These are phyloP conservation scores for Nepenthes alata DNA, from an alignment of 179 eudicot species.

Conservation along the genomic window DNA sequence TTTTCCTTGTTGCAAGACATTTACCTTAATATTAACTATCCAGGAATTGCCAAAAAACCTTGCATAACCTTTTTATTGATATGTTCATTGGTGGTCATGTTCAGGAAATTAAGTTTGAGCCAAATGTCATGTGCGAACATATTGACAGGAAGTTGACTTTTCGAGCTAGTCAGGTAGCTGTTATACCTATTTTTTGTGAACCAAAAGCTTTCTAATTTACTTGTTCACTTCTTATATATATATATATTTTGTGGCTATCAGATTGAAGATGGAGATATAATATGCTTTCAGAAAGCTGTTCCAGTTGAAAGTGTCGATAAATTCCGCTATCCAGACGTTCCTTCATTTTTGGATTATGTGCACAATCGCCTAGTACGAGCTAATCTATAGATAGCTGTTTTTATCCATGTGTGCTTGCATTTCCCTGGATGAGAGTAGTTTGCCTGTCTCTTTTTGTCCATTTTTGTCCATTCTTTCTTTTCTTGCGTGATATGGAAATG, in stretches of 20 bases:
- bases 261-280: slow-evolving; percentile 97
- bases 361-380: slow-evolving; percentile 85
- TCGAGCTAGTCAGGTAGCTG: slow-evolving; percentile 67
- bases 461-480: background rate
- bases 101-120: slow-evolving; percentile 97
- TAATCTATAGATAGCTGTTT: background rate
- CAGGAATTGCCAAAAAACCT: background rate
- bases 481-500: too few species aligned
- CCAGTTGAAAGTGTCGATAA: slow-evolving; percentile 45
- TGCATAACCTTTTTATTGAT: background rate
- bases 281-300: slow-evolving; percentile 72
- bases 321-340: slow-evolving; percentile 74
- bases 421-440: background rate
- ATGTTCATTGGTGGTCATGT: slow-evolving; percentile 3
- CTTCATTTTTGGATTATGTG: slow-evolving; percentile 86
- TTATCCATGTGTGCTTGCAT: background rate
- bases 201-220: background rate
- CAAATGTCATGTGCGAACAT: slow-evolving; percentile 79
- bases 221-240: background rate
- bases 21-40: too few species aligned
- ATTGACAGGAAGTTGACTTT: slow-evolving; percentile 61
- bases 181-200: background rate
- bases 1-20: too few species aligned
- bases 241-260: slow-evolving; percentile 12
- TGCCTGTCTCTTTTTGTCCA: background rate